These are phyloP conservation scores for Cordyceps militaris DNA, from an alignment of 2,329 filamentous ascomycete species.

Conservation along the genomic window DNA sequence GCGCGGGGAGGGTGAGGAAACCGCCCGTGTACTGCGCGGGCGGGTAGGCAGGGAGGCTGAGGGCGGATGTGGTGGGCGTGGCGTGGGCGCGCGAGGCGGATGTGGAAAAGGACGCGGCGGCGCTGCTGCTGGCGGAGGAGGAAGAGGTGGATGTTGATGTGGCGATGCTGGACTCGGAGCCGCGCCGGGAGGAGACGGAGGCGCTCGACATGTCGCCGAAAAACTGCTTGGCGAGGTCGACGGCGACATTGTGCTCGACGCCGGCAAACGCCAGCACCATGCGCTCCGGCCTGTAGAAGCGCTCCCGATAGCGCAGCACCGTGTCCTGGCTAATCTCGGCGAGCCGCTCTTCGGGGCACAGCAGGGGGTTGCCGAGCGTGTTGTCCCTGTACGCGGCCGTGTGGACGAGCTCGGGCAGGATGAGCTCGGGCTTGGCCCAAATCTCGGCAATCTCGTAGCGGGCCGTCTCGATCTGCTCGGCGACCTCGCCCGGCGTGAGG, in stretches of 20 bases:
- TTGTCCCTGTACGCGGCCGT: constrained; percentile 95
- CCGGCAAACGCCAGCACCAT: constrained; percentile 95
- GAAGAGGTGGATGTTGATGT: constrained; percentile 26
- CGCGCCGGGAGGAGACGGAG: constrained; percentile 39
- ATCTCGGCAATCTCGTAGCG: constrained; percentile 96
- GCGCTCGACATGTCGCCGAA: constrained; percentile 78
- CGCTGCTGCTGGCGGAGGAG: constrained; percentile 51
- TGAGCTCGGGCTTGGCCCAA: constrained; percentile 94
- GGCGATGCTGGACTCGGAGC: constrained; percentile 48
- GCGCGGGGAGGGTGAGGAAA: constrained; percentile 75
- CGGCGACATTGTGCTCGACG: constrained; percentile 72
- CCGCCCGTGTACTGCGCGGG: constrained; percentile 88
- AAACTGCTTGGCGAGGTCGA: constrained; percentile 71
- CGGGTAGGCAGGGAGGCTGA: constrained; percentile 30
- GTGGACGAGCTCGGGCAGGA: constrained; percentile 89
- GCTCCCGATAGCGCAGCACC: constrained; percentile 69
- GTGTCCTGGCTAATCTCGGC: constrained; percentile 64
- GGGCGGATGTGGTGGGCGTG: constrained; percentile 45
- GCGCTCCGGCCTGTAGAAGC: constrained; percentile 82
- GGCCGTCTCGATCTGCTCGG: constrained; percentile 81
- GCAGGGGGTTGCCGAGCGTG: constrained; percentile 84
- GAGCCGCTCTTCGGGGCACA: constrained; percentile 83
- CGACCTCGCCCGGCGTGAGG: constrained; percentile 81
- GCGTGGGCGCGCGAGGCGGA: constrained; percentile 55
- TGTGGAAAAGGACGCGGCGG: constrained; percentile 82